Evolutionary conservation across 345 rosid species (phyloP), one percentile per base, ranked within the genome.

Genomic region (Triadica sebifera): DNA sequence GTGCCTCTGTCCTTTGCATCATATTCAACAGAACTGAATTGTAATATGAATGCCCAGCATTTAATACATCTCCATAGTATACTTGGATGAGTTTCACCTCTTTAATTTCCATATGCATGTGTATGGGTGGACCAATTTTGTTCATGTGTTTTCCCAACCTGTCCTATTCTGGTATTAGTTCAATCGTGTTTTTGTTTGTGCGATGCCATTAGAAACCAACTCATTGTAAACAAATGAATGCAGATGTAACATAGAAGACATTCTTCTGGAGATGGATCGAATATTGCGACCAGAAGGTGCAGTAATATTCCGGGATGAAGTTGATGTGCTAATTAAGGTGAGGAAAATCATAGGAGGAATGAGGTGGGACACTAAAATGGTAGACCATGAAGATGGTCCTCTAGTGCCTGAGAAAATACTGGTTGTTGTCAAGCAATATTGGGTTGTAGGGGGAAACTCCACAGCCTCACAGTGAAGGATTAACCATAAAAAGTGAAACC

Each of bases 331-430:
- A 77, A 85, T 90, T 25, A 89, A 88, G 79, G 97, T 93, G 74
- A 87, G 86, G 89, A 91, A 87, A 85, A 81, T 90, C 58, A 85
- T 84, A 9, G 81, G 81, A n/a, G 93, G 97, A 49, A 96, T 96
- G 97, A 91, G 91, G 67, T 96, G 99, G 99, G 91, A 91, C 39
- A 72, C 95, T 7, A 96, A 96, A 82, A 85, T 96, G 92, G 89
- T 93, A 70, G 98, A 96, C 86, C 99, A 96, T 22, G 99, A 96
- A 81, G 99, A 93, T 71, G 99, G 99, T 45, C 99, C 99, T 57
- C 84, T 96, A 34, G 93, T 96, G 73, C 89, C 93, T 0, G 98
- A 90, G 85, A 96, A 96, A 84, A 84, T 91, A 75, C 77, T 96
- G 77, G 84, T 96, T 22, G 97, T 97, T 0, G 99, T 93, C 75